Percentiles rank a stretch among this genome's conserved stretches.
These are phyloP conservation scores for Aspergillus bridgeri DNA, from an alignment of 495 filamentous ascomycete species.

Conservation along the genomic window DNA sequence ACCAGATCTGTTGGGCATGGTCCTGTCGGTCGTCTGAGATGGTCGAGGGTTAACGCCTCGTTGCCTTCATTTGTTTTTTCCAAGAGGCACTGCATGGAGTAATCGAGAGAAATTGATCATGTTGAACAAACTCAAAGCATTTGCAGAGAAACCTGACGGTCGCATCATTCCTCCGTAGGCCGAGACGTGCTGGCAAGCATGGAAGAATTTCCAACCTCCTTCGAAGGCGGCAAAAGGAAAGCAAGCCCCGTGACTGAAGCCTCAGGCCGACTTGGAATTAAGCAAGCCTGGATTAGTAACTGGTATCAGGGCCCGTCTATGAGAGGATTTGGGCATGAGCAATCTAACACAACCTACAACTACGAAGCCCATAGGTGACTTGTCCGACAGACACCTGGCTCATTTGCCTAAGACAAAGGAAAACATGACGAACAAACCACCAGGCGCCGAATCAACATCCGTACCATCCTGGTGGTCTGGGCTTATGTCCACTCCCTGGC, in stretches of 20 bases:
- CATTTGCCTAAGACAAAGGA: background rate
- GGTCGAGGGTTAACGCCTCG: no score
- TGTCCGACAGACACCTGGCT: background rate
- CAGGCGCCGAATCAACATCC: background rate
- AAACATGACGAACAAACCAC: background rate
- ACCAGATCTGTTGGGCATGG: background rate
- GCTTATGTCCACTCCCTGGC: background rate
- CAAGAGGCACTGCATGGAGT: background rate
- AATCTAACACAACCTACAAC: background rate
- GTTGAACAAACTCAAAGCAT: background rate
- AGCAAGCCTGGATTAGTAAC: no score
- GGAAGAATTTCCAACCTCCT: background rate
- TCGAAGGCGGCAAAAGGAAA: background rate
- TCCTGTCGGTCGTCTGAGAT: background rate
- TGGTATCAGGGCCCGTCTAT: no score
- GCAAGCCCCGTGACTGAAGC: background rate
- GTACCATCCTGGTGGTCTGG: constrained; percentile 1
- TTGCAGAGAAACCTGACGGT: background rate
- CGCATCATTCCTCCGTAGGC: background rate
- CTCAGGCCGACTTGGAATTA: background rate
- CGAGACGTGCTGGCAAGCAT: background rate
- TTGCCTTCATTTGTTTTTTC: background rate
- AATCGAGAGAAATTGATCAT: background rate
- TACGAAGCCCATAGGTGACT: background rate
- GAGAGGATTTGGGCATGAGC: background rate